phyloP scores from a whole-genome alignment of 2,329 filamentous ascomycete genomes.

The Ilyonectria mors-panacis region DNA sequence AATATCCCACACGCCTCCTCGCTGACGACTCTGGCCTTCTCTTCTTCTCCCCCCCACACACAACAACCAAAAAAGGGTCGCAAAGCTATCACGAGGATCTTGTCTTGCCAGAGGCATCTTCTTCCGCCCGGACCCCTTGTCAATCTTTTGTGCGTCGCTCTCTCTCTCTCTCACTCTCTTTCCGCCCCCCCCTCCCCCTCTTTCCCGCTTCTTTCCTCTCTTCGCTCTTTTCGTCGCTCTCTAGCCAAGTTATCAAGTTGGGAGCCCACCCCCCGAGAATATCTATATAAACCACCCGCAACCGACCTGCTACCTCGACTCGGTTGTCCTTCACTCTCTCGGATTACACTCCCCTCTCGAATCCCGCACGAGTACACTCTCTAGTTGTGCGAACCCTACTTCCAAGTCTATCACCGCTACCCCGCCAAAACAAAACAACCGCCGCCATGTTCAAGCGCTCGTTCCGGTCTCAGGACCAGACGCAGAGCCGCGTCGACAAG shows the following conservation, averaged over 20 bases:
- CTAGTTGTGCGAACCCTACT: slow-evolving; percentile 35
- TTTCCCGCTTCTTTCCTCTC: slow-evolving; percentile 48
- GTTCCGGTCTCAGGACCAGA: slow-evolving; percentile 81
- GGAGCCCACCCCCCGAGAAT: slow-evolving; percentile 33
- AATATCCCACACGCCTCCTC: slow-evolving; percentile 43
- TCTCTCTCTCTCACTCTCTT: slow-evolving; percentile 49
- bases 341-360: slow-evolving; percentile 37
- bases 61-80: slow-evolving; percentile 70
- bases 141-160: slow-evolving; percentile 59
- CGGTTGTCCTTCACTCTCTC: slow-evolving; percentile 24
- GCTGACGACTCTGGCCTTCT: slow-evolving; percentile 48
- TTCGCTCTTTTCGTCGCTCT: slow-evolving; percentile 70
- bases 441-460: slow-evolving; percentile 91
- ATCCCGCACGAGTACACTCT: slow-evolving; percentile 48
- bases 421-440: slow-evolving; percentile 45
- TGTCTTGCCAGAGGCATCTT: slow-evolving; percentile 64
- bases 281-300: slow-evolving; percentile 22
- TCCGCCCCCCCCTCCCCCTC: slow-evolving; percentile 45
- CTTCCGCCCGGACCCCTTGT: slow-evolving; percentile 71
- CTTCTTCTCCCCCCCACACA: slow-evolving; percentile 67
- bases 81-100: slow-evolving; percentile 69
- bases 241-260: slow-evolving; percentile 52
- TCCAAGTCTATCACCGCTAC: slow-evolving; percentile 8
- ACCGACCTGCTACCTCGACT: slow-evolving; percentile 17
- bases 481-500: slow-evolving; percentile 82